Conservation (phyloP, 306 rosid genomes). For the Betula pendula region DNA sequence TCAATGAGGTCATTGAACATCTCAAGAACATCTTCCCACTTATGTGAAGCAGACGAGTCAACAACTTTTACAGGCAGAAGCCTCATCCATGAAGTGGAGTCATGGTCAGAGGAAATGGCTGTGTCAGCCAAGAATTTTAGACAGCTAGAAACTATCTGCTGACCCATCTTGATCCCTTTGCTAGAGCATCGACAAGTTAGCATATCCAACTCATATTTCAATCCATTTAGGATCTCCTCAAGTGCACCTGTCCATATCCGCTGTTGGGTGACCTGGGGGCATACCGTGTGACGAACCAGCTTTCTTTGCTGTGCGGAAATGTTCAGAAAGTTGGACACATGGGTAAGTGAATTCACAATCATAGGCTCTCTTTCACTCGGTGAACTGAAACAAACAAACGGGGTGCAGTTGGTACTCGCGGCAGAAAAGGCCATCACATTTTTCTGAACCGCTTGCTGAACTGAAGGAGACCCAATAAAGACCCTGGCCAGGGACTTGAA, state of each 20-base stretch:
- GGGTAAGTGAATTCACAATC: conserved; percentile 60
- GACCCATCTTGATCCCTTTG: conserved; percentile 49
- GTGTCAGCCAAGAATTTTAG: conserved; percentile 52
- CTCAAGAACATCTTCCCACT: conserved; percentile 82
- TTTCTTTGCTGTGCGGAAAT: conserved; percentile 85
- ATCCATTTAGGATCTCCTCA: conserved; percentile 51
- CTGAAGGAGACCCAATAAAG: conserved; percentile 60
- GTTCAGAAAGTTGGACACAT: conserved; percentile 59
- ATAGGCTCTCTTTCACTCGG: conserved; percentile 63
- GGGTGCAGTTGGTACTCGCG: conserved; percentile 18
- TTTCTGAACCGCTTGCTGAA: conserved; percentile 44
- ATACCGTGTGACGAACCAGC: conserved; percentile 52
- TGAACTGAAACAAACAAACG: conserved; percentile 49
- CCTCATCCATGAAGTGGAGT: conserved; percentile 78
- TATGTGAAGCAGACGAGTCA: conserved; percentile 39
- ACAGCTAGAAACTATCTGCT: conserved; percentile 73
- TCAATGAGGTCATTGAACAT: conserved; percentile 75
- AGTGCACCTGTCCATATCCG: conserved; percentile 68
- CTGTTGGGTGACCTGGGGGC: conserved; percentile 72
- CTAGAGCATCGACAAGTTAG: conserved; percentile 32
- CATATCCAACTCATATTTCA: conserved; percentile 61
- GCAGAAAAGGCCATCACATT: conserved; percentile 21
- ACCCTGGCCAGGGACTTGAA: conserved; percentile 67
- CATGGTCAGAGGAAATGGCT: conserved; percentile 36
- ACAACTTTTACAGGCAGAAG: conserved; percentile 49